Evolutionary conservation across 345 rosid genomes (phyloP).

Genomic region (Euphorbia tirucalli): DNA sequence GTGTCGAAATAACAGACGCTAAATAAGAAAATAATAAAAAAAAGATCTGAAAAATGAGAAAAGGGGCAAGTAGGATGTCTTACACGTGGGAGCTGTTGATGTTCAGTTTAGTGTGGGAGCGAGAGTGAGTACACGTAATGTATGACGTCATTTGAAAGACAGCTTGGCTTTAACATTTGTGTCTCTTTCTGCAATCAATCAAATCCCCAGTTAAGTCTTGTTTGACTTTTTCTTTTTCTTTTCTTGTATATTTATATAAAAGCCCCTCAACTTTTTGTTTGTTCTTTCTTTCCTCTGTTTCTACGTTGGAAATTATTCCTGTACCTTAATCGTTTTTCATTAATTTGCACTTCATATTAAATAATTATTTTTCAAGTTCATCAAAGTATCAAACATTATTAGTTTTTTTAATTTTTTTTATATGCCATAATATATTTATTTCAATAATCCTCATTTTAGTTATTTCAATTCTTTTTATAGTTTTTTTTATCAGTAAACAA

Average conservation of each 20-base stretch:
- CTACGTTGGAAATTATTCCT: background rate
- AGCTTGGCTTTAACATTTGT: constrained; percentile 19
- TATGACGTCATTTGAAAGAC: constrained; percentile 25
- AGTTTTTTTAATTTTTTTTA: no score
- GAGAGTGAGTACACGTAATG: constrained; percentile 20
- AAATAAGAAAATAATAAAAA: background rate
- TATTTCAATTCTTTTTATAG: no score
- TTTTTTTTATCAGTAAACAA: no score
- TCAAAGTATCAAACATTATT: no score
- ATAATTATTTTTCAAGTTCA: no score
- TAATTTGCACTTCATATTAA: background rate
- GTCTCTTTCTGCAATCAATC: constrained; percentile 10
- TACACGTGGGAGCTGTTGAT: constrained; percentile 13
- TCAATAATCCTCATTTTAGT: no score
- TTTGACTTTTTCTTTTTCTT: constrained; percentile 18
- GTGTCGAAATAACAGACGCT: background rate
- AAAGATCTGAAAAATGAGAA: constrained; percentile 10
- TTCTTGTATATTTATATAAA: background rate
- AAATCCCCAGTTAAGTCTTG: constrained; percentile 27
- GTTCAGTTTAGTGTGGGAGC: background rate
- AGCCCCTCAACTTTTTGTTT: constrained; percentile 18
- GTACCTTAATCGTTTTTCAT: background rate
- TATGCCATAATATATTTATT: no score
- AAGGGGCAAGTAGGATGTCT: background rate
- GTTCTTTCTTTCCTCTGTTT: no score